These are phyloP conservation scores for Phytophthora aleatoria DNA, from an alignment of 352 stramenopile species.

Conservation along the genomic window DNA sequence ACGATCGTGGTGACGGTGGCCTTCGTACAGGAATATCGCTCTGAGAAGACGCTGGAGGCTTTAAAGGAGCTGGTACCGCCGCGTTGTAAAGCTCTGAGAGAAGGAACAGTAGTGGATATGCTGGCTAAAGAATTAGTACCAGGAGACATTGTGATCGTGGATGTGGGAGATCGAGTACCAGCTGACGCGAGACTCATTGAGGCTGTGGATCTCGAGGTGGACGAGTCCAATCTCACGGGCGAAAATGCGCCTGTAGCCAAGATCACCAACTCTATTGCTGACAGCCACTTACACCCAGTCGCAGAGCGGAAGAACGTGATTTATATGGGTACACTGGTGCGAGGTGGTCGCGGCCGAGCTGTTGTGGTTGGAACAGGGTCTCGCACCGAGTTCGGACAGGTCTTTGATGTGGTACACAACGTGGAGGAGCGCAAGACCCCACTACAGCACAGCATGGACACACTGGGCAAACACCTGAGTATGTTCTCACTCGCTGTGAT, in stretches of 20 bases:
- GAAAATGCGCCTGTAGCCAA: slow-evolving; percentile 90
- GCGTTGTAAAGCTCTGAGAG: slow-evolving; percentile 66
- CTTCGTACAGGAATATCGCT: slow-evolving; percentile 91
- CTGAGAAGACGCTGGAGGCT: slow-evolving; percentile 86
- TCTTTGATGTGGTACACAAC: slow-evolving; percentile 94
- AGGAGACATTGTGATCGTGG: slow-evolving; percentile 89
- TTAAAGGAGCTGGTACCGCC: slow-evolving; percentile 83
- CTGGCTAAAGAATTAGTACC: slow-evolving; percentile 79
- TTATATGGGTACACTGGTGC: slow-evolving; percentile 97
- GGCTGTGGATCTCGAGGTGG: slow-evolving; percentile 87
- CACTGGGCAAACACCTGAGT: slow-evolving; percentile 94
- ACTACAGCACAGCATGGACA: slow-evolving; percentile 96
- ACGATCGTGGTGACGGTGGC: slow-evolving; percentile 97
- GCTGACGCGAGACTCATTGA: slow-evolving; percentile 92
- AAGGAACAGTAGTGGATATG: slow-evolving; percentile 63
- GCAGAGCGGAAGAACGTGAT: slow-evolving; percentile 91
- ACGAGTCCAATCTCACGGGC: slow-evolving; percentile 95
- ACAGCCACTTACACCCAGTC: slow-evolving; percentile 71
- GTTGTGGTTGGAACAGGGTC: slow-evolving; percentile 95
- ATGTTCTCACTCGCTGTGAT: slow-evolving; percentile 94
- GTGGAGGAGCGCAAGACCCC: slow-evolving; percentile 95
- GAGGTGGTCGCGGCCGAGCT: slow-evolving; percentile 89
- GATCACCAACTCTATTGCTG: slow-evolving; percentile 61
- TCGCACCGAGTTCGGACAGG: slow-evolving; percentile 95
- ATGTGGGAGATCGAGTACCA: slow-evolving; percentile 93